A percentile compares a stretch with the other conserved stretches of the same genome.
phyloP scores from a whole-genome alignment of 495 filamentous ascomycete species.

The Pyronema domesticum region DNA sequence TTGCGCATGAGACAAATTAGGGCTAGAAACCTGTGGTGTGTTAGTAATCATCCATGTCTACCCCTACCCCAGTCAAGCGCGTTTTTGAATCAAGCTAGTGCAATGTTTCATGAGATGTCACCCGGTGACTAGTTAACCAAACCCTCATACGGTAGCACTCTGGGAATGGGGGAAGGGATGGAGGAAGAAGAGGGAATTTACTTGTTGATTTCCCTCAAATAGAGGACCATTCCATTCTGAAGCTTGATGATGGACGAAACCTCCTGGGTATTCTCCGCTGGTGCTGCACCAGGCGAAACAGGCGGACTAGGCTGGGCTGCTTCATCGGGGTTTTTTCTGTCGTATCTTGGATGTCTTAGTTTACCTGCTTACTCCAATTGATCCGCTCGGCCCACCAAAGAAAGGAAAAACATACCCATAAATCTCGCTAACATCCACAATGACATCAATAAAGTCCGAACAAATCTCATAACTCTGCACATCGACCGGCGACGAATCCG shows the following conservation, averaged over 20 bases:
- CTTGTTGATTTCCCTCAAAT: slow-evolving; percentile 24
- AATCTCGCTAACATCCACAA: slow-evolving; percentile 87
- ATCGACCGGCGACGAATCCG: slow-evolving; percentile 78
- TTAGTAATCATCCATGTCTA: too few species aligned
- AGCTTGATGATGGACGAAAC: slow-evolving; percentile 21
- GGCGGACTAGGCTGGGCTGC: not conserved
- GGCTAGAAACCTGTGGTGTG: slow-evolving; percentile 16
- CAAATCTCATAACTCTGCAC: slow-evolving; percentile 93
- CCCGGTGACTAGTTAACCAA: not conserved
- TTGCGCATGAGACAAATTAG: slow-evolving; percentile 25
- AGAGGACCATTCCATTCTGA: slow-evolving; percentile 24
- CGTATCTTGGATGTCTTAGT: slow-evolving; percentile 7
- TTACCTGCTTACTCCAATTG: not conserved
- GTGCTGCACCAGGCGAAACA: slow-evolving; percentile 1
- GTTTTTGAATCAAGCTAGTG: not conserved
- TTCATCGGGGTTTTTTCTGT: slow-evolving; percentile 9
- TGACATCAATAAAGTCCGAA: slow-evolving; percentile 92
- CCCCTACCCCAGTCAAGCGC: not conserved
- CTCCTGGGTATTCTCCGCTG: slow-evolving; percentile 14
- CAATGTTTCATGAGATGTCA: not conserved
- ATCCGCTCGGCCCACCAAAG: not conserved
- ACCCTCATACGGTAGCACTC: too few species aligned
- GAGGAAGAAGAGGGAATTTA: slow-evolving; percentile 3
- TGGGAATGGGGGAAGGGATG: too few species aligned
- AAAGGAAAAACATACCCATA: slow-evolving; percentile 40